Percentiles rank a stretch among this genome's conserved stretches.
Conservation (phyloP, 352 stramenopile genomes). For the Globisporangium cystogenes region DNA sequence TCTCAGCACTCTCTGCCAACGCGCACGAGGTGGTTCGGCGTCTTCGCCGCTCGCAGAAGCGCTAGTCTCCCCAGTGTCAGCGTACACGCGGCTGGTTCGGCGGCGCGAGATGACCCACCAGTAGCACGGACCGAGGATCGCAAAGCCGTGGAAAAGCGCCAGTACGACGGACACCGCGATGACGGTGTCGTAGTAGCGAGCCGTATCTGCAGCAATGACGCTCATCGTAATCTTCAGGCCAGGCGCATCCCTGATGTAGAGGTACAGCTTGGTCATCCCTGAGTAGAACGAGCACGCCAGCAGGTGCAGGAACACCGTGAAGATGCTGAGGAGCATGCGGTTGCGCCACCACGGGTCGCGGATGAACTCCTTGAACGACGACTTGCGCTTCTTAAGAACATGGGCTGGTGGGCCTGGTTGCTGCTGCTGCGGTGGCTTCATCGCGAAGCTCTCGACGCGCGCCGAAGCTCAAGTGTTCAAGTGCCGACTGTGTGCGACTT, state of each 20-base stretch:
- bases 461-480: too few species aligned
- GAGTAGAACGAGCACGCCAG: slow-evolving; percentile 1
- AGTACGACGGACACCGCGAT: neutral
- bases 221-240: neutral
- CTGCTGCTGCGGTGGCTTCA: too few species aligned
- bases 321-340: neutral
- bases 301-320: neutral
- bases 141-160: neutral
- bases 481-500: too few species aligned
- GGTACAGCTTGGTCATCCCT: neutral
- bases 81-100: neutral
- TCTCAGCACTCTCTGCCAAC: too few species aligned
- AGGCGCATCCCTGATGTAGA: neutral
- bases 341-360: neutral
- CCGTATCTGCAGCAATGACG: neutral
- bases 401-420: too few species aligned
- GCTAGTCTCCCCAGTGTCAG: too few species aligned
- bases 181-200: neutral
- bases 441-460: too few species aligned
- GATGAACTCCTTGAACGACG: too few species aligned
- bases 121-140: slow-evolving; percentile 1
- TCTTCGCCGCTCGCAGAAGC: too few species aligned
- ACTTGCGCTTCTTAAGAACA: too few species aligned
- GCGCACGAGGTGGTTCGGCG: too few species aligned
- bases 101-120: slow-evolving; percentile 1